Base-by-base conservation (phyloP, 2,329 filamentous ascomycete genomes). In the Fusarium scirpi region DNA sequence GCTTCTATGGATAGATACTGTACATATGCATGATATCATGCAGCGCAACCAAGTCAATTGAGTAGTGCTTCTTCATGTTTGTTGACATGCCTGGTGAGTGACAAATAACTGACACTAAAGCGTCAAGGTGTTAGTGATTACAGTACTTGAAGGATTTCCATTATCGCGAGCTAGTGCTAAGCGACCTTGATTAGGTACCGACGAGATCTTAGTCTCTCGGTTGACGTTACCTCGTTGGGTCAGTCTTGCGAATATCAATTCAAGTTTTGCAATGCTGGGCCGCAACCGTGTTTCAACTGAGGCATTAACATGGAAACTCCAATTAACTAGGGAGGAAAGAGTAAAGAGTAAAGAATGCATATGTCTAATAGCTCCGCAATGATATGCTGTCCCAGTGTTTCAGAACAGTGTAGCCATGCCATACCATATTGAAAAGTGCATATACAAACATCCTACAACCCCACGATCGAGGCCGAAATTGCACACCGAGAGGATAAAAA, bases 1-100 rank as follows among this genome's bases (percentile, higher is more conserved):
- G 10, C 10, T 0, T 38, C 12, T 12, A 30, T 9, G 2, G 13
- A 30, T 13, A 6, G n/a, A n/a, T n/a, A n/a, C n/a, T n/a, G n/a
- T 38, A 38, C 34, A 6, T 38, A 6, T 38, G 34, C 34, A 38
- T 38, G 34, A 38, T n/a, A 38, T 38, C 34, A 38, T 38, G 34
- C 34, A 38, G 4, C 30, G 22, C 22, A n/a, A 38, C 29, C 13
- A 25, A n/a, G 32, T 51, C 47, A 12, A 9, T 18, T 13, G 8
- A 15, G 25, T 10, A 27, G 25, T 27, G 25, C 25, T 4, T 27
- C 11, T 4, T n/a, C 6, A 38, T 38, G 18, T 38, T 30, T 12
- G 9, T 30, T 30, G 29, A n/a, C 9, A 38, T 18, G 16, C 32
- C 16, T 18, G 16, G 9, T 18, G 8, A 38, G 18, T 38, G 34